phyloP scores from a whole-genome alignment of 331 rosid species.

The Rosa hybrid region DNA sequence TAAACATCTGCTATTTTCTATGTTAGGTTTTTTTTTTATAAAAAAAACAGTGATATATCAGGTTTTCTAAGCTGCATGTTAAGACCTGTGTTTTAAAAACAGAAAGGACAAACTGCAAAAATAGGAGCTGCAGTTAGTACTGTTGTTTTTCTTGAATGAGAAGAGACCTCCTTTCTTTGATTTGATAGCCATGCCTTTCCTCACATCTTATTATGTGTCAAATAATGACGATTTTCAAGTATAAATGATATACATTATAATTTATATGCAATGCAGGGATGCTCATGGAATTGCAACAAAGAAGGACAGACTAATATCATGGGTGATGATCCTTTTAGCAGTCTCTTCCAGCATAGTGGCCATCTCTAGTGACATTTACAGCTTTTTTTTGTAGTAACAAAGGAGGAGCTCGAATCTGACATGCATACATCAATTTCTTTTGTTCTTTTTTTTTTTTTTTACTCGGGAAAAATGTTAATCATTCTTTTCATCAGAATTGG shows the following conservation, averaged over 20 bases:
- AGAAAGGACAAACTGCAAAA: neutral
- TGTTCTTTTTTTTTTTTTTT: neutral
- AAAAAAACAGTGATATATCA: neutral
- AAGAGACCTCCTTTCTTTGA: neutral
- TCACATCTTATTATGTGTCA: neutral
- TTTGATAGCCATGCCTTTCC: neutral
- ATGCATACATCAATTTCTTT: neutral
- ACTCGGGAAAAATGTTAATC: neutral
- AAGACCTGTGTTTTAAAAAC: neutral
- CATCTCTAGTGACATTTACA: slow-evolving; percentile 57
- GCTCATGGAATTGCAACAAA: slow-evolving; percentile 52
- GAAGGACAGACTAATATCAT: slow-evolving; percentile 47
- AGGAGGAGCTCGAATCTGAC: slow-evolving; percentile 34
- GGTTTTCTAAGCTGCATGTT: neutral
- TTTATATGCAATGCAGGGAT: slow-evolving; percentile 39
- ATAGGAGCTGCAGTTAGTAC: neutral
- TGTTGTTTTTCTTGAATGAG: neutral
- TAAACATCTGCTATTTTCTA: too few species aligned
- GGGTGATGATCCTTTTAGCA: slow-evolving; percentile 60
- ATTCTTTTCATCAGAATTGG: neutral
- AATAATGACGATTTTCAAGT: neutral
- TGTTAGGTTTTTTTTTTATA: too few species aligned
- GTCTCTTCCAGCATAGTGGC: slow-evolving; percentile 57
- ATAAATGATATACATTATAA: neutral
- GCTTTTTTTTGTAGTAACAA: slow-evolving; percentile 33